Conservation (phyloP, 2,329 filamentous ascomycete species). For the Tolypocladium guangdongense region DNA sequence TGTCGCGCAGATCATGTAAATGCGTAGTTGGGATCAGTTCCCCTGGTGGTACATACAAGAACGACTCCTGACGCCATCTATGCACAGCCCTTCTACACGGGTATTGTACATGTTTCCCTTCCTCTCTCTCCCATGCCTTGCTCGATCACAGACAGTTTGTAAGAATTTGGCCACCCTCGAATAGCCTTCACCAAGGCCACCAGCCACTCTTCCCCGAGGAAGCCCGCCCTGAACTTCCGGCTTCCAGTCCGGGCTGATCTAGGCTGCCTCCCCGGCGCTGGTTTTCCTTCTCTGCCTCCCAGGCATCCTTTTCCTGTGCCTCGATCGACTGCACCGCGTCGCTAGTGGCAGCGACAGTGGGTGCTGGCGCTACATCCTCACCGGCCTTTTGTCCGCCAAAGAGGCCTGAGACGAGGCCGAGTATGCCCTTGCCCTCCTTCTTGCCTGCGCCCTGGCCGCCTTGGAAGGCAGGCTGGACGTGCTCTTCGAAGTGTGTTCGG, state of each 20-base stretch:
- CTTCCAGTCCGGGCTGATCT: slow-evolving; percentile 35
- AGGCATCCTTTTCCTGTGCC: slow-evolving; percentile 30
- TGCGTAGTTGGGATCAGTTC: slow-evolving; percentile 5
- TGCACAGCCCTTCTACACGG: slow-evolving; percentile 32
- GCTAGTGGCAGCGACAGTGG: slow-evolving; percentile 1
- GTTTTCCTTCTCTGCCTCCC: slow-evolving; percentile 39
- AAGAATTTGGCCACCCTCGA: background rate
- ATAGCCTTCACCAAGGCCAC: slow-evolving; percentile 29
- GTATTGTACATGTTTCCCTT: slow-evolving; percentile 27
- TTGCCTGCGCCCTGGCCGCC: slow-evolving; percentile 9
- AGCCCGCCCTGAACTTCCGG: slow-evolving; percentile 11
- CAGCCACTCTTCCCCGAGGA: slow-evolving; percentile 34
- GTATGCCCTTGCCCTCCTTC: slow-evolving; percentile 21
- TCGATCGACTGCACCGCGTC: slow-evolving; percentile 14
- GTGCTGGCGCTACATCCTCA: slow-evolving; percentile 2
- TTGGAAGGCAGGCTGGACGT: slow-evolving; percentile 20
- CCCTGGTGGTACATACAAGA: slow-evolving; percentile 22
- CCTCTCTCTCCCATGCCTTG: slow-evolving; percentile 4
- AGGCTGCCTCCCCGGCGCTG: slow-evolving; percentile 39
- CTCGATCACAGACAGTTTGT: slow-evolving; percentile 1
- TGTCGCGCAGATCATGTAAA: background rate
- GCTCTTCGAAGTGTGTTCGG: slow-evolving; percentile 24
- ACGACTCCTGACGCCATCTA: slow-evolving; percentile 31
- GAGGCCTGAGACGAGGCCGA: slow-evolving; percentile 21
- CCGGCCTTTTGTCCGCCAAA: slow-evolving; percentile 11